phyloP scores from a whole-genome alignment of 2,329 filamentous ascomycete genomes.

The Aspergillus sp. region DNA sequence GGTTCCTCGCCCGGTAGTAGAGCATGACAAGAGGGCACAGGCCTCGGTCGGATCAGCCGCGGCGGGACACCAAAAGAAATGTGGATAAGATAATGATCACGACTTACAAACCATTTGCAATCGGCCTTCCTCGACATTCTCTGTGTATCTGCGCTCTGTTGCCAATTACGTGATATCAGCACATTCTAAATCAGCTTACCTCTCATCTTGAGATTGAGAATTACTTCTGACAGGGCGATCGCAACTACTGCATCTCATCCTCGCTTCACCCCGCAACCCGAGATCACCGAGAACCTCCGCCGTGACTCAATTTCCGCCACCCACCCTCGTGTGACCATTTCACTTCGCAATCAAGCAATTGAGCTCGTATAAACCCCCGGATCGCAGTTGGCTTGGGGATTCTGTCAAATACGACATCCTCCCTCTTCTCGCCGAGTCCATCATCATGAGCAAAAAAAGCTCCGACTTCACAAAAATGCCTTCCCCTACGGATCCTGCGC shows the following conservation, averaged over 20 bases:
- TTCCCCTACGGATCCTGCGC: constrained; percentile 36
- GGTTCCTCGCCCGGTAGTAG: too few species aligned
- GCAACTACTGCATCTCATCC: not conserved
- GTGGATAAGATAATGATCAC: constrained; percentile 11
- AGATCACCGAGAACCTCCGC: constrained; percentile 5
- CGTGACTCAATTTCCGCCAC: constrained; percentile 17
- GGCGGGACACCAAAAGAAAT: not conserved
- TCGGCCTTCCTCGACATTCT: constrained; percentile 14
- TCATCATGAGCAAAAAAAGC: not conserved
- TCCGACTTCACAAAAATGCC: constrained; percentile 34
- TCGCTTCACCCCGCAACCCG: constrained; percentile 10
- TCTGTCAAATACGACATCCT: not conserved
- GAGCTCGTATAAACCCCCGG: not conserved
- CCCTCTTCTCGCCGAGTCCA: not conserved
- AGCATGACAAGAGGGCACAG: not conserved
- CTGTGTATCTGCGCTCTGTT: constrained; percentile 2
- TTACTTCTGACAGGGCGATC: not conserved
- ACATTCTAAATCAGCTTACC: not conserved
- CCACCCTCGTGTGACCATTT: not conserved
- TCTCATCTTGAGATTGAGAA: not conserved
- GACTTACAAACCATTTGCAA: constrained; percentile 29
- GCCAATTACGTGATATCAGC: constrained; percentile 2
- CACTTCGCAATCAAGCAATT: not conserved
- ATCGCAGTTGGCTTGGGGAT: not conserved
- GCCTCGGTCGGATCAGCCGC: constrained; percentile 17